A percentile compares a stretch with the other conserved stretches of the same genome.
Evolutionary conservation across 2,329 filamentous ascomycete genomes (phyloP).

Genomic region (Colletotrichum camelliae): DNA sequence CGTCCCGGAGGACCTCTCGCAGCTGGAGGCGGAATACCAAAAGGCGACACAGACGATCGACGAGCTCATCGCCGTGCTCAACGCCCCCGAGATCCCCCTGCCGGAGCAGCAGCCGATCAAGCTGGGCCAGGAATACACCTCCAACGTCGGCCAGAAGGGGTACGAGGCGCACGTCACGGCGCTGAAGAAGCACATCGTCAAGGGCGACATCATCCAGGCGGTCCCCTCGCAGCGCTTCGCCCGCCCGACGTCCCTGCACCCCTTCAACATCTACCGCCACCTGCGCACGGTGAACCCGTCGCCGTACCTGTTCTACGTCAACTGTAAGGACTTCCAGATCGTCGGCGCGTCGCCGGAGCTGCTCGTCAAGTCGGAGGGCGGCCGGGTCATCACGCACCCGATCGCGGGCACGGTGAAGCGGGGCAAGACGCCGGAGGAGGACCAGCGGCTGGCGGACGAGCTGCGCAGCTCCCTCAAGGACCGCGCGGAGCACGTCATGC

Average conservation of each 20-base stretch:
- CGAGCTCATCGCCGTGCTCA: constrained; percentile 73
- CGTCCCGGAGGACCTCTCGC: constrained; percentile 61
- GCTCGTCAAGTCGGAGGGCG: constrained; percentile 86
- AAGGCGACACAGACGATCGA: constrained; percentile 69
- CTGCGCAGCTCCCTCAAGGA: constrained; percentile 86
- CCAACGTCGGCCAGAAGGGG: constrained; percentile 87
- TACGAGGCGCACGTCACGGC: constrained; percentile 89
- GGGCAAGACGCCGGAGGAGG: constrained; percentile 80
- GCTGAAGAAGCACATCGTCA: constrained; percentile 89
- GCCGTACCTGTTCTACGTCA: constrained; percentile 95
- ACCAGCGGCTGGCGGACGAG: constrained; percentile 78
- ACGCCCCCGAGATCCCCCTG: constrained; percentile 76
- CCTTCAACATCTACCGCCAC: constrained; percentile 97
- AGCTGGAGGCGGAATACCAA: constrained; percentile 73
- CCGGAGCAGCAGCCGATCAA: constrained; percentile 78
- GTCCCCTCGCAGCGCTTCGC: constrained; percentile 95
- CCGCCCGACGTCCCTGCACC: constrained; percentile 87
- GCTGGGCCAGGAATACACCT: constrained; percentile 79
- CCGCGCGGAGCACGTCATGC: constrained; percentile 94
- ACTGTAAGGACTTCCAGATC: constrained; percentile 91
- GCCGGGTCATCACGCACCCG: constrained; percentile 91
- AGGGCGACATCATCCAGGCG: constrained; percentile 96
- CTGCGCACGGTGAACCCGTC: constrained; percentile 97
- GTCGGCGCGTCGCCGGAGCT: constrained; percentile 95
- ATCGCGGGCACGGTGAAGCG: constrained; percentile 96